phyloP scores from a whole-genome alignment of 2,329 filamentous ascomycete species.

The Alternaria arborescens region DNA sequence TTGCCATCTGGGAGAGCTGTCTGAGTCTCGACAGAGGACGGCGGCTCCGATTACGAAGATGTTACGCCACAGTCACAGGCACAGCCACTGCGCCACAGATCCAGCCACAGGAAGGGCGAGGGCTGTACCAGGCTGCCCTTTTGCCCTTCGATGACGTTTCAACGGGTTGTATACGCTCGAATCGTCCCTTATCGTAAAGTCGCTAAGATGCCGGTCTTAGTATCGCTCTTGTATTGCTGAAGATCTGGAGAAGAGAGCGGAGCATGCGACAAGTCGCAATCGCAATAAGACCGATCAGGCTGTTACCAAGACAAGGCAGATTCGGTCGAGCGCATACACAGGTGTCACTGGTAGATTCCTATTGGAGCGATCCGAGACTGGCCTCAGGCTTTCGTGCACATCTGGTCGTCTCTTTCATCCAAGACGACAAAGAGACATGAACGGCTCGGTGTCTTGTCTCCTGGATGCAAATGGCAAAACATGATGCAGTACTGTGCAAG shows the following conservation, averaged over 20 bases:
- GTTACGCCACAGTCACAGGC: not conserved
- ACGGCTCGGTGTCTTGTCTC: not conserved
- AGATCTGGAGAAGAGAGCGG: not conserved
- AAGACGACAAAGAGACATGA: not conserved
- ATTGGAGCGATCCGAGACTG: not conserved
- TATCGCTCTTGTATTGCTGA: not conserved
- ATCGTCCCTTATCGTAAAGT: not conserved
- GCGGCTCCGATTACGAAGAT: not conserved
- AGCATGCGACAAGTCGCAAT: constrained; percentile 3
- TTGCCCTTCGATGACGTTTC: not conserved
- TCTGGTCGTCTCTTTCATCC: not conserved
- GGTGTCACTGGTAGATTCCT: not conserved
- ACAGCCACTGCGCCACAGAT: not conserved
- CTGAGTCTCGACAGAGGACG: not conserved
- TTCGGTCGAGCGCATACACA: not conserved
- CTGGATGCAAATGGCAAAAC: not conserved
- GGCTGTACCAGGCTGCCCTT: not conserved
- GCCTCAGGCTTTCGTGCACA: not conserved
- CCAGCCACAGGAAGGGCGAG: not conserved
- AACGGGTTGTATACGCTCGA: not conserved
- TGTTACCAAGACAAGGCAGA: constrained; percentile 13
- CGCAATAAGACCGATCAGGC: constrained; percentile 5
- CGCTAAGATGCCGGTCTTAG: not conserved
- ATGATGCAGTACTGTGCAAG: not conserved
- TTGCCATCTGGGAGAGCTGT: not conserved